Base-by-base conservation (phyloP, 768 basidiomycete genomes). In the Tephrocybe rancida region DNA sequence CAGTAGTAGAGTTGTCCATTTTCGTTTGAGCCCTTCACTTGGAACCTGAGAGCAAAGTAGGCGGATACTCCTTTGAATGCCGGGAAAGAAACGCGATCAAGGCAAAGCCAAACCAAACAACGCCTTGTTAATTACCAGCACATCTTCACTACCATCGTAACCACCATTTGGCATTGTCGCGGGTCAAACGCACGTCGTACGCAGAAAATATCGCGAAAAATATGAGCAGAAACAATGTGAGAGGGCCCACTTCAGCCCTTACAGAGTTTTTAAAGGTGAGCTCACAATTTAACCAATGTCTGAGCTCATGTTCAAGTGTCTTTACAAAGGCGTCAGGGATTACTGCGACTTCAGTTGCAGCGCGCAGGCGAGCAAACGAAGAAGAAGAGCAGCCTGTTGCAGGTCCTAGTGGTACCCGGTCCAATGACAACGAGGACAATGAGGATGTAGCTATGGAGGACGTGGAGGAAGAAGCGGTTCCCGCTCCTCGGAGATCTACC, bases 171-270 rank as follows among this genome's bases (percentile, higher is more conserved):
- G n/a, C n/a, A n/a, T n/a, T n/a, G n/a, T n/a, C n/a, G n/a, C n/a
- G n/a, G n/a, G n/a, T n/a, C n/a, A n/a, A n/a, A n/a, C n/a, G n/a
- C n/a, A n/a, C n/a, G n/a, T n/a, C n/a, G n/a, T n/a, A n/a, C n/a
- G n/a, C n/a, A n/a, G n/a, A n/a, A n/a, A n/a, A n/a, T n/a, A n/a
- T n/a, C n/a, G n/a, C 11, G 13, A 24, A 38, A 25, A 54, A 26
- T 34, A 67, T 65, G 59, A 59, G 63, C 44, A 62, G 64, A 46
- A 78, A 79, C 64, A 88, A 88, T 54, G 84, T 93, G 38, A 82
- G 87, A 11, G 92, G 92, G 0, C 92, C 92, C 2, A 84, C 88
- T 0, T 92, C 90, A 19, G 92, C 92, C 0, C 70, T 94, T 11
- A 92, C 92, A 30, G 89, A 91, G 57, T 94, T 88, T 59, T 72